Evolutionary conservation across 2,329 filamentous ascomycete genomes (phyloP).

Genomic region (Ceratocystis huliohia): DNA sequence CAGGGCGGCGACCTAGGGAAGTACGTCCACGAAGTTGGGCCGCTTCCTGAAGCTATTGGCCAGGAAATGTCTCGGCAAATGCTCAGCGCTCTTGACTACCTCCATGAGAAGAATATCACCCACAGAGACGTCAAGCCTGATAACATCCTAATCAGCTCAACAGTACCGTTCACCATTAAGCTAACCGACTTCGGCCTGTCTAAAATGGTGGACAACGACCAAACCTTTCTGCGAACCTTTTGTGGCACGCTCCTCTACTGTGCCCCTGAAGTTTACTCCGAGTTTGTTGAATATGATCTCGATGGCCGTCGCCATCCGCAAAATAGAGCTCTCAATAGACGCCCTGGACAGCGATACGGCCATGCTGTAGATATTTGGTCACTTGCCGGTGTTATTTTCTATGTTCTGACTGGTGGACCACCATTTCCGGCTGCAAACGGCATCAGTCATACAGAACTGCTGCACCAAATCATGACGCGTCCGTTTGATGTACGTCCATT

Average conservation of each 20-base stretch:
- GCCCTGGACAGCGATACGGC: constrained; percentile 56
- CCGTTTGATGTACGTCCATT: constrained; percentile 56
- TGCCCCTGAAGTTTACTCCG: constrained; percentile 87
- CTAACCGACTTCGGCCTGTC: constrained; percentile 93
- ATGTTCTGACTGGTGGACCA: constrained; percentile 62
- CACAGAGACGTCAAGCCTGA: constrained; percentile 98
- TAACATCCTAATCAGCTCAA: constrained; percentile 74
- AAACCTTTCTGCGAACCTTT: constrained; percentile 90
- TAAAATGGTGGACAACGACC: constrained; percentile 79
- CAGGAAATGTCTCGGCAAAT: constrained; percentile 64
- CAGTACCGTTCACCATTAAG: constrained; percentile 68
- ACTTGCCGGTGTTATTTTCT: constrained; percentile 82
- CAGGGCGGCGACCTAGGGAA: constrained; percentile 70
- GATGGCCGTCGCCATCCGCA: constrained; percentile 50
- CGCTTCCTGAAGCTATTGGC: constrained; percentile 55
- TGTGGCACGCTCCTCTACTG: constrained; percentile 94
- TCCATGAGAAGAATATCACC: constrained; percentile 80
- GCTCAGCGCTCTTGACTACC: constrained; percentile 68
- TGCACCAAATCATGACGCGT: constrained; percentile 75
- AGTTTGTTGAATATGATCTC: constrained; percentile 56
- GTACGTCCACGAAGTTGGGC: constrained; percentile 48
- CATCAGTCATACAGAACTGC: constrained; percentile 63
- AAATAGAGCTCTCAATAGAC: constrained; percentile 29
- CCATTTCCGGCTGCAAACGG: constrained; percentile 71
- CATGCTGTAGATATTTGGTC: constrained; percentile 96